These are phyloP conservation scores for Globisporangium polare DNA, from an alignment of 352 stramenopile genomes.

Conservation along the genomic window DNA sequence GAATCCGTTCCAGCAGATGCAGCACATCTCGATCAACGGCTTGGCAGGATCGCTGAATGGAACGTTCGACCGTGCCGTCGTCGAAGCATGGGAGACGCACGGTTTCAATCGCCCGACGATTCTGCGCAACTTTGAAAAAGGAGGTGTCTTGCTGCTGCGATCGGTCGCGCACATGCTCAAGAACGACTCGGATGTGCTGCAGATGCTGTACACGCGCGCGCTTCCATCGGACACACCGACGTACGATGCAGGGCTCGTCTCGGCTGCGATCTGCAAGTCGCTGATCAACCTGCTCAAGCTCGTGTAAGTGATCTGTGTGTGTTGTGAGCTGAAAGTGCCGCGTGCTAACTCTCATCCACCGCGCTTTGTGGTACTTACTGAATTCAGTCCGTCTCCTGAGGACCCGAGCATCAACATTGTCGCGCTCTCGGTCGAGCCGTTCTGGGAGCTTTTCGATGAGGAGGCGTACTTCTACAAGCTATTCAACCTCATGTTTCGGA, in stretches of 20 bases:
- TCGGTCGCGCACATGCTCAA: slow-evolving; percentile 66
- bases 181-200: slow-evolving; percentile 38
- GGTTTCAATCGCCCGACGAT: slow-evolving; percentile 65
- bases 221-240: slow-evolving; percentile 51
- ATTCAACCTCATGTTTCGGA: slow-evolving; percentile 70
- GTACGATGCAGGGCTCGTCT: slow-evolving; percentile 67
- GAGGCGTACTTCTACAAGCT: slow-evolving; percentile 75
- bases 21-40: slow-evolving; percentile 10
- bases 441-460: slow-evolving; percentile 83
- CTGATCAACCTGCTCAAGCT: slow-evolving; percentile 73
- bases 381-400: slow-evolving; percentile 47
- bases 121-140: slow-evolving; percentile 75
- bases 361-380: background rate
- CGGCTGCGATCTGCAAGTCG: slow-evolving; percentile 63
- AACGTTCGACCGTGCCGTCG: slow-evolving; percentile 27
- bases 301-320: slow-evolving; percentile 33
- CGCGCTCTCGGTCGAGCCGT: slow-evolving; percentile 70
- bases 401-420: slow-evolving; percentile 71
- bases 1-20: slow-evolving; percentile 16
- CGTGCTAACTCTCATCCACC: slow-evolving; percentile 8
- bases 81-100: slow-evolving; percentile 71
- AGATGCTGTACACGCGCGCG: slow-evolving; percentile 46
- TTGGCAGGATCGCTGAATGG: slow-evolving; percentile 17
- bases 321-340: background rate
- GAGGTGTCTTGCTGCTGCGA: slow-evolving; percentile 64